Base-by-base conservation (phyloP, 1,139 yeast genomes). In the Taphrina sp. region DNA sequence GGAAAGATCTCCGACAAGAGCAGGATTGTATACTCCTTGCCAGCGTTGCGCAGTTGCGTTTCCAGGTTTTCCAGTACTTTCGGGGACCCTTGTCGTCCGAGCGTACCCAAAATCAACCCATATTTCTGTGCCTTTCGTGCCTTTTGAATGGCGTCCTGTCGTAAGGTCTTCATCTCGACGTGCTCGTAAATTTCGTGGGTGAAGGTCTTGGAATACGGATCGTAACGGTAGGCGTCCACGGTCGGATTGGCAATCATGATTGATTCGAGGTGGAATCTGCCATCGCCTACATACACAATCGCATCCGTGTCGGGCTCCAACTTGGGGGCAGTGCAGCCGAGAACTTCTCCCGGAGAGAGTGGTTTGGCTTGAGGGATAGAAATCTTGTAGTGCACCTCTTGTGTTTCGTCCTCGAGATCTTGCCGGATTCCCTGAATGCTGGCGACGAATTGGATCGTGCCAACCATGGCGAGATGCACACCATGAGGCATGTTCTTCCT, bases 171-270 rank as follows among this genome's bases (percentile, higher is more conserved):
- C 83, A 92, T 76, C 68, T 90, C 94, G 53, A 79, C 77, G 65
- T 88, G 96, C 65, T 88, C 95, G 67, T 89, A 92, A 62, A 80
- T 78, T 67, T 92, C 99, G 47, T 83, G 72, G 0, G 98, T 90
- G 70, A 92, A 89, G 66, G 86, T 89, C 61, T 95, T 76, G 16
- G 89, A 84, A 68, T 92, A 92, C 7, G 99, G 99, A 68, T 92
- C 98, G 67, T 92, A 92, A 64, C 95, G 79, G 70, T 74, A 92
- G 0, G 98, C 97, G 0, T 95, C 95, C 12, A 90, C 78, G 12
- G 80, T 81, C 0, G 99, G 98, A 68, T 92, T 92, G 69, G 90
- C 97, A 60, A 92, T 92, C 98, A 92, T 90, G 4, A 96, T 89
- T 56, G 95, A 82, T 68, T 92, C 99, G 46, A 92, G 73, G 70